These are phyloP conservation scores for Phragmites australis DNA, from an alignment of 176 grass and related monocot genomes.

Conservation along the genomic window DNA sequence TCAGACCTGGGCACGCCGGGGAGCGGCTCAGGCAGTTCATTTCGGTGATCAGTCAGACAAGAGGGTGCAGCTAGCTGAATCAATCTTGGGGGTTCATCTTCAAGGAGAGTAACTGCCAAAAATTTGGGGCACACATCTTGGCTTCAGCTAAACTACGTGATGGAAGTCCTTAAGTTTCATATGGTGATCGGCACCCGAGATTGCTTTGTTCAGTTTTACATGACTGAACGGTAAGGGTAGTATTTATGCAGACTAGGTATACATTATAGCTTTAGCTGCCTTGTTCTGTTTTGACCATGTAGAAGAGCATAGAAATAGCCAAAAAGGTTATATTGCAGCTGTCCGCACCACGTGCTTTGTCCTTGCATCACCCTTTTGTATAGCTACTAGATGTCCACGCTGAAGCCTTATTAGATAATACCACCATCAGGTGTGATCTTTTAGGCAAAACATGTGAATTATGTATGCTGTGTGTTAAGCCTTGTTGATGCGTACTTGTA, in stretches of 20 bases:
- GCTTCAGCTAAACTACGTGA: neutral
- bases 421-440: neutral
- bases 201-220: neutral
- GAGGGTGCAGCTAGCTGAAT: constrained; percentile 39
- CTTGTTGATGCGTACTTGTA: no score
- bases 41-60: constrained; percentile 37
- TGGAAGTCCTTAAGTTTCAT: neutral
- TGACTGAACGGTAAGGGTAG: neutral
- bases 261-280: neutral
- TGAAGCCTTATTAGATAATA: no score
- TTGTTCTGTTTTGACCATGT: constrained; percentile 4
- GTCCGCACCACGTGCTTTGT: neutral
- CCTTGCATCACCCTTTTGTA: neutral
- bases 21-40: constrained; percentile 47
- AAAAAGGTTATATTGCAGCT: neutral
- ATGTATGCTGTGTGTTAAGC: no score
- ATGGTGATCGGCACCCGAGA: neutral
- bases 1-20: constrained; percentile 41
- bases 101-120: neutral
- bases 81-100: neutral
- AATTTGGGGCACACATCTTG: neutral
- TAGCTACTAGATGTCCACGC: neutral
- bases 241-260: neutral
- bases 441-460: neutral
- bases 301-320: neutral